Percentiles rank a stretch among this genome's conserved stretches.
Conservation (phyloP, 148 eudicot genomes). For the Cornus florida region DNA sequence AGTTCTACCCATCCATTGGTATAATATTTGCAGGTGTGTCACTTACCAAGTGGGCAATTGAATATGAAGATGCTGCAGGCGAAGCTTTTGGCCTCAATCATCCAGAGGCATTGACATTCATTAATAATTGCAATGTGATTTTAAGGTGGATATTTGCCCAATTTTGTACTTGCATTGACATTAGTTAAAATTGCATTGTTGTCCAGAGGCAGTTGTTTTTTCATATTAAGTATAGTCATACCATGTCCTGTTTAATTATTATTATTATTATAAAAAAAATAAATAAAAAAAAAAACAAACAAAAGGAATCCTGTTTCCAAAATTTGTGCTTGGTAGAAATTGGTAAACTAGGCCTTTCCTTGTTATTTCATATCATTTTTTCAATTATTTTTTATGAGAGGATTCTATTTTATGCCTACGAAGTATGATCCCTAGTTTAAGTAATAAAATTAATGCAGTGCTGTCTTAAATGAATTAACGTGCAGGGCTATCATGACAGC, state of each 20-base stretch:
- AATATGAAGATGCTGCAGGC: neutral
- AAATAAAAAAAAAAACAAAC: too few species aligned
- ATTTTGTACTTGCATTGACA: too few species aligned
- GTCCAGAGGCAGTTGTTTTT: too few species aligned
- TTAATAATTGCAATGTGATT: neutral
- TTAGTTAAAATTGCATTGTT: too few species aligned
- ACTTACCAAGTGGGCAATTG: neutral
- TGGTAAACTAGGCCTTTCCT: neutral
- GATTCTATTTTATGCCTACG: neutral
- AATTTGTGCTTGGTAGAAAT: neutral
- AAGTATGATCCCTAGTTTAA: neutral
- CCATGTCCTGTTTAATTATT: too few species aligned
- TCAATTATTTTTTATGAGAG: neutral
- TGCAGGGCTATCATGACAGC: constrained; percentile 60
- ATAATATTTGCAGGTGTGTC: neutral
- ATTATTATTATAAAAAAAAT: too few species aligned
- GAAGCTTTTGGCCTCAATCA: neutral
- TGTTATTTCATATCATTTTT: neutral
- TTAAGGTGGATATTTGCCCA: neutral
- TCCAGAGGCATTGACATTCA: neutral
- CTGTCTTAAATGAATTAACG: neutral
- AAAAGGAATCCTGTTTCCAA: neutral
- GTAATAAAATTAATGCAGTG: neutral
- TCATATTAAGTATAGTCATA: neutral
- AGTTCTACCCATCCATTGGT: neutral